Evolutionary conservation across 2,329 filamentous ascomycete genomes (phyloP).

Genomic region (Colletotrichum cordylinicola): DNA sequence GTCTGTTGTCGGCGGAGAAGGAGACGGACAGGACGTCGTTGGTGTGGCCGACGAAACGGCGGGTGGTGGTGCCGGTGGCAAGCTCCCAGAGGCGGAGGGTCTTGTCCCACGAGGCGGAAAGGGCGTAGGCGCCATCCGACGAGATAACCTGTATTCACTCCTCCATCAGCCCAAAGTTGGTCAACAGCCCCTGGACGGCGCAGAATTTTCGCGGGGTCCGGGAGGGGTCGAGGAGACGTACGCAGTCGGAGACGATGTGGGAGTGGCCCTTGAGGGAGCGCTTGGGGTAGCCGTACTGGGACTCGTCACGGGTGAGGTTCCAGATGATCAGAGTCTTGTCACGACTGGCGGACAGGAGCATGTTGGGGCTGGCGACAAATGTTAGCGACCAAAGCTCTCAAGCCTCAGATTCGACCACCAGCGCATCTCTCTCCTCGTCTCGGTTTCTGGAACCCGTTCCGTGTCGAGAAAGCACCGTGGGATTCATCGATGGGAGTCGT

Average conservation of each 20-base stretch:
- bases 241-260: conserved; percentile 99
- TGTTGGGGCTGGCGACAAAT: conserved; percentile 78
- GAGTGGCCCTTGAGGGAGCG: conserved; percentile 98
- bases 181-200: neutral
- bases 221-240: conserved; percentile 60
- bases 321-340: conserved; percentile 99
- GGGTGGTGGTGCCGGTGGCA: conserved; percentile 93
- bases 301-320: conserved; percentile 99
- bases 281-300: conserved; percentile 98
- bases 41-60: conserved; percentile 98
- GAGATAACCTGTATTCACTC: conserved; percentile 81
- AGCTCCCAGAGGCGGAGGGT: conserved; percentile 99
- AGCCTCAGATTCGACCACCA: conserved; percentile 19
- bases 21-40: conserved; percentile 99
- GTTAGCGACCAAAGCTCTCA: conserved; percentile 29
- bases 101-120: conserved; percentile 99
- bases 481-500: conserved; percentile 43
- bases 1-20: conserved; percentile 99
- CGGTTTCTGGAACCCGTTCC: conserved; percentile 10
- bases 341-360: conserved; percentile 96
- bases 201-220: conserved; percentile 1
- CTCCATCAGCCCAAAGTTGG: conserved; percentile 38
- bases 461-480: neutral
- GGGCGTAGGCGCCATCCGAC: conserved; percentile 98
- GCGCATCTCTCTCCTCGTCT: conserved; percentile 5